Percentiles rank a stretch among this genome's conserved stretches.
Conservation (phyloP, 2,329 filamentous ascomycete genomes). For the Fusarium scirpi region DNA sequence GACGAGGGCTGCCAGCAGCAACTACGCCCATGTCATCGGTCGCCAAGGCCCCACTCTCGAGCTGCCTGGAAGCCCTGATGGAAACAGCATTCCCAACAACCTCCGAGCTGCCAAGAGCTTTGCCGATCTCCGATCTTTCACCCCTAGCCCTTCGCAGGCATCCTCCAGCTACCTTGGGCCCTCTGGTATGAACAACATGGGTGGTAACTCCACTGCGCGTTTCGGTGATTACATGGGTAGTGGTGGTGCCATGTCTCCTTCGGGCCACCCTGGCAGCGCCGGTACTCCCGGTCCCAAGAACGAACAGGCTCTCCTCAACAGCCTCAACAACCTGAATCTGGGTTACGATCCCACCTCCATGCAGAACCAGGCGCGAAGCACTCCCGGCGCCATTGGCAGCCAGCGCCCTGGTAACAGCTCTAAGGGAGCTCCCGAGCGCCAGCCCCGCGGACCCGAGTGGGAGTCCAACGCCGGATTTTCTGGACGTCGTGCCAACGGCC, state of each 20-base stretch:
- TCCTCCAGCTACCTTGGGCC: constrained; percentile 79
- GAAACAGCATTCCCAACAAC: constrained; percentile 75
- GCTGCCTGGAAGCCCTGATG: constrained; percentile 82
- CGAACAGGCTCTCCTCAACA: constrained; percentile 59
- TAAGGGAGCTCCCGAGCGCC: constrained; percentile 67
- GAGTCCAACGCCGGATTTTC: constrained; percentile 66
- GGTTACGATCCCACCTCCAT: constrained; percentile 62
- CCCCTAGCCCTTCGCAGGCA: constrained; percentile 87
- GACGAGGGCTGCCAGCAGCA: constrained; percentile 72
- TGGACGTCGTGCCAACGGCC: constrained; percentile 68
- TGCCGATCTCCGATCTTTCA: constrained; percentile 93
- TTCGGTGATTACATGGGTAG: constrained; percentile 61
- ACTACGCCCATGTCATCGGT: constrained; percentile 78
- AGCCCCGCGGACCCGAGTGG: constrained; percentile 75
- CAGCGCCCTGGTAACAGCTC: constrained; percentile 63
- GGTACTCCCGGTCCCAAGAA: constrained; percentile 56
- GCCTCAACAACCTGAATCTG: constrained; percentile 64
- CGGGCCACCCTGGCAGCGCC: constrained; percentile 51
- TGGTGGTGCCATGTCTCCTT: constrained; percentile 52
- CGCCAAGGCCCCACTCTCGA: constrained; percentile 88
- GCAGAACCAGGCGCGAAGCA: constrained; percentile 56
- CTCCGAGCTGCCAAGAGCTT: constrained; percentile 96
- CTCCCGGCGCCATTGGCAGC: constrained; percentile 73
- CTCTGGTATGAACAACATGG: constrained; percentile 67
- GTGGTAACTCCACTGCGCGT: constrained; percentile 53